A percentile compares a stretch with the other conserved stretches of the same genome.
Conservation (phyloP, 140 eudicot genomes). For the Stevia rebaudiana region DNA sequence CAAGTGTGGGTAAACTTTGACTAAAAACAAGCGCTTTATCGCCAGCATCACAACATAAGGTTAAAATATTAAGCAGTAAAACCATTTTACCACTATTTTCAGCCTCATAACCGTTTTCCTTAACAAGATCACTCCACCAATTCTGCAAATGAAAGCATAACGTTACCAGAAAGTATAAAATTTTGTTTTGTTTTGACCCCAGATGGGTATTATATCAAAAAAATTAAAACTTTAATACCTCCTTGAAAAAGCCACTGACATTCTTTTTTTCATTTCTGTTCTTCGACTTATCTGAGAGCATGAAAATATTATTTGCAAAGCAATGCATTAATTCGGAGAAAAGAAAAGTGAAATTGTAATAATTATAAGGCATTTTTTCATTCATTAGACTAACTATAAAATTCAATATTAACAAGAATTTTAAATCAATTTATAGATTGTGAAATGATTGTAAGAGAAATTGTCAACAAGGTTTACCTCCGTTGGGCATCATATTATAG, state of each 20-base stretch:
- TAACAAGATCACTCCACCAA: conserved; percentile 89
- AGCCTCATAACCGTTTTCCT: conserved; percentile 49
- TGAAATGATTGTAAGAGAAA: background rate
- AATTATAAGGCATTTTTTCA: background rate
- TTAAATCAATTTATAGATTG: background rate
- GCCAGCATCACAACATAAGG: conserved; percentile 53
- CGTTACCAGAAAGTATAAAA: background rate
- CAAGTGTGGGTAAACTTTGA: conserved; percentile 85
- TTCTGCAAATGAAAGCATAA: conserved; percentile 37
- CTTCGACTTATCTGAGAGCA: conserved; percentile 49
- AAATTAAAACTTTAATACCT: conserved; percentile 37
- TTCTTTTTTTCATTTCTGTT: conserved; percentile 49
- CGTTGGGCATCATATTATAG: conserved; percentile 44
- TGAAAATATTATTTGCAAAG: background rate
- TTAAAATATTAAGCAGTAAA: conserved; percentile 70
- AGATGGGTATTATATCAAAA: background rate
- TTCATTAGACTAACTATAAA: background rate
- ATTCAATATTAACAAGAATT: background rate
- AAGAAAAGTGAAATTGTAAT: background rate
- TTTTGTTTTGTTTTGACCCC: background rate
- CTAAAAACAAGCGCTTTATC: conserved; percentile 91
- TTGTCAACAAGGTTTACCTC: conserved; percentile 42
- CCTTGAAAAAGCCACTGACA: conserved; percentile 59
- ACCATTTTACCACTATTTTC: conserved; percentile 96
- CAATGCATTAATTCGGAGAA: background rate